phyloP scores from a whole-genome alignment of 345 rosid genomes.

The Erodium maritimum region DNA sequence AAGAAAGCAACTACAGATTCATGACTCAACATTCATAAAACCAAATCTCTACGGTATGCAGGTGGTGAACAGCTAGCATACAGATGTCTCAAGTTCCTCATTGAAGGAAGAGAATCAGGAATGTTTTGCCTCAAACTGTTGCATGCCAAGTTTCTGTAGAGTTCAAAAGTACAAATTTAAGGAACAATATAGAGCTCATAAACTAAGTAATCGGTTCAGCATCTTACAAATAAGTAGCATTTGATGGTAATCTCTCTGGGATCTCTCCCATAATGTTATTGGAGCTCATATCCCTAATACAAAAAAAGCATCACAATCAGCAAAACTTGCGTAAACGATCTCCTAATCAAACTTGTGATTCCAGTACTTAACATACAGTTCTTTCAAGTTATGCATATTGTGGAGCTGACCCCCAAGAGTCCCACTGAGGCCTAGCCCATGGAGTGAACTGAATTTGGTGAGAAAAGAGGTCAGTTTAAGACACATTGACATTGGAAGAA shows the following conservation, averaged over 20 bases:
- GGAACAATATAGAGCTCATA: background rate
- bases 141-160: slow-evolving; percentile 61
- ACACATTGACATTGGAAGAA: background rate
- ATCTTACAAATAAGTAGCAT: slow-evolving; percentile 68
- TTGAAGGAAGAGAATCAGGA: slow-evolving; percentile 51
- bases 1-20: slow-evolving; percentile 6
- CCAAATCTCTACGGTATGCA: background rate
- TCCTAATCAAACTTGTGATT: background rate
- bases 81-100: slow-evolving; percentile 56
- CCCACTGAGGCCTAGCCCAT: slow-evolving; percentile 53
- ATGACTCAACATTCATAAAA: slow-evolving; percentile 3
- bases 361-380: slow-evolving; percentile 33
- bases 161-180: background rate
- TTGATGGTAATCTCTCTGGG: slow-evolving; percentile 64
- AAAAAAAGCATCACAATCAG: slow-evolving; percentile 5
- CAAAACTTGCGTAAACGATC: slow-evolving; percentile 2
- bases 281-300: slow-evolving; percentile 62
- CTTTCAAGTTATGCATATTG: slow-evolving; percentile 52
- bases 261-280: slow-evolving; percentile 60
- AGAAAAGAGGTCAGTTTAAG: background rate
- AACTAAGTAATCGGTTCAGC: background rate
- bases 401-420: slow-evolving; percentile 58
- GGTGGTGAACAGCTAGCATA: slow-evolving; percentile 19
- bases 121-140: slow-evolving; percentile 53
- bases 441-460: slow-evolving; percentile 32